These are phyloP conservation scores for Melaleuca alternifolia DNA, from an alignment of 345 rosid species.

Conservation along the genomic window DNA sequence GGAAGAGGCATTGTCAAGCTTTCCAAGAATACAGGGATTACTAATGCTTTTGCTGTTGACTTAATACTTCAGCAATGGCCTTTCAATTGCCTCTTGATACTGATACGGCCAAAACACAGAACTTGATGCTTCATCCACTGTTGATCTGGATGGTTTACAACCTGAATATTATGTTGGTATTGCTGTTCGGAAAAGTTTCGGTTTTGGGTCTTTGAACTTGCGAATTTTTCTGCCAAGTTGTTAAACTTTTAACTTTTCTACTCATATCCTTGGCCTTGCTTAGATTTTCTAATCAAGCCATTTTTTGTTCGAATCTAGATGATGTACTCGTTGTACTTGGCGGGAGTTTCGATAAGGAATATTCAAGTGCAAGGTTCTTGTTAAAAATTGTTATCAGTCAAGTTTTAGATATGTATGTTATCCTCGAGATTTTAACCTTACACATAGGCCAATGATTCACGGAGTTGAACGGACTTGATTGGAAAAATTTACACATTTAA, in stretches of 20 bases:
- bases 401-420: neutral
- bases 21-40: no score
- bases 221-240: neutral
- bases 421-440: neutral
- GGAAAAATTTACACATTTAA: neutral
- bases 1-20: no score
- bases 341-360: neutral
- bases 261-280: accelerated
- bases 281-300: neutral
- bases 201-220: neutral
- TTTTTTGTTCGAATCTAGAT: neutral
- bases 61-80: neutral
- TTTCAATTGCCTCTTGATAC: neutral
- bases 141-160: no score
- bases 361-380: neutral
- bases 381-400: neutral
- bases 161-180: neutral
- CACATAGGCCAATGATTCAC: neutral
- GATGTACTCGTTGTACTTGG: neutral
- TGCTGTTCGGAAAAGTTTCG: neutral
- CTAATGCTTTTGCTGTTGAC: no score
- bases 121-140: neutral
- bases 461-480: neutral
- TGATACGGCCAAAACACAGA: neutral
- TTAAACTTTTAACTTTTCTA: neutral